These are phyloP conservation scores for Filobasidium floriforme DNA, from an alignment of 768 basidiomycete genomes.

Conservation along the genomic window DNA sequence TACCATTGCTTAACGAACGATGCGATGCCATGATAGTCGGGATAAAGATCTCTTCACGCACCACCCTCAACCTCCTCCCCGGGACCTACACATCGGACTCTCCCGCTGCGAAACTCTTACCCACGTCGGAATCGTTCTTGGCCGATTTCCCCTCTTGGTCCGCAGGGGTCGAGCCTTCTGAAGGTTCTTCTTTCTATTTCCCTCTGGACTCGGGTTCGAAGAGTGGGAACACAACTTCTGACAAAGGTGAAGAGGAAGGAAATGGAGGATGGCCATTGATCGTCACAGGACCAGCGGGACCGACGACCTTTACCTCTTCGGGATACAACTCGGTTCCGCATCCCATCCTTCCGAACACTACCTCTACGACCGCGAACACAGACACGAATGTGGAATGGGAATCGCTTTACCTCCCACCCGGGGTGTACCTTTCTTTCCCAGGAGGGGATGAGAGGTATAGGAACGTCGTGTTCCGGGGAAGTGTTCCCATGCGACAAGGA, in stretches of 20 bases:
- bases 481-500: not conserved
- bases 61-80: slow-evolving; percentile 6
- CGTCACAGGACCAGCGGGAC: too few species aligned
- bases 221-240: too few species aligned
- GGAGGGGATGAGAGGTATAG: not conserved
- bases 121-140: not conserved
- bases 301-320: too few species aligned
- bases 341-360: too few species aligned
- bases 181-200: too few species aligned
- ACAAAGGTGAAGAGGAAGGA: too few species aligned
- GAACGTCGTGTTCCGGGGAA: slow-evolving; percentile 3
- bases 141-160: not conserved
- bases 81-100: not conserved
- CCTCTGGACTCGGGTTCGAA: too few species aligned
- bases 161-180: not conserved
- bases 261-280: too few species aligned
- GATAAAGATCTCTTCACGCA: not conserved
- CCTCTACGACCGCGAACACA: too few species aligned
- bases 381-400: not conserved
- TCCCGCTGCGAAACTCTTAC: not conserved
- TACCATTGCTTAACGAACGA: too few species aligned
- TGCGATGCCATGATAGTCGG: not conserved
- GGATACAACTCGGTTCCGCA: too few species aligned
- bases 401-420: slow-evolving; percentile 8
- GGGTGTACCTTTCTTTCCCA: slow-evolving; percentile 5